These are phyloP conservation scores for Camellia sinensis DNA, from an alignment of 148 eudicot species.

Conservation along the genomic window DNA sequence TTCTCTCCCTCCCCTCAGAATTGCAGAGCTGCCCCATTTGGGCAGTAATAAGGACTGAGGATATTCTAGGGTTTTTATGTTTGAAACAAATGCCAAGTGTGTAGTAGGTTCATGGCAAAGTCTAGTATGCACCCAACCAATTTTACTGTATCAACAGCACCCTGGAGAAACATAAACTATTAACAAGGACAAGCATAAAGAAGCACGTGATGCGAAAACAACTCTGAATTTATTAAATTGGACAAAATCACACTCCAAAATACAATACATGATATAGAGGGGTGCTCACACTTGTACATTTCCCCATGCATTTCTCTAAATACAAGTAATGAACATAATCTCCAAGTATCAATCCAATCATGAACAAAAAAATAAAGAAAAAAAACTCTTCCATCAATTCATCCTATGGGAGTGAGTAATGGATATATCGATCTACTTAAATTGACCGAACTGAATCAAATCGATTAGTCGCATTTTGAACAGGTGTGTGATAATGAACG, in stretches of 20 bases:
- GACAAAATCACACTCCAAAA: not conserved
- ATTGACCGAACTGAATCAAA: no score
- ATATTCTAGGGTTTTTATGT: not conserved
- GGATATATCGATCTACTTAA: no score
- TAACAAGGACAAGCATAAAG: no score
- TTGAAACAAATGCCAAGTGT: not conserved
- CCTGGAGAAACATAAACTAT: not conserved
- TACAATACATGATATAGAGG: not conserved
- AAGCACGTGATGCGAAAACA: not conserved
- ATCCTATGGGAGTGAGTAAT: no score
- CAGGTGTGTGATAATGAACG: no score
- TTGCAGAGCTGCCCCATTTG: slow-evolving; percentile 32
- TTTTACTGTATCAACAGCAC: not conserved
- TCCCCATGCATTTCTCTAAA: not conserved
- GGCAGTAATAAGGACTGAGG: slow-evolving; percentile 26
- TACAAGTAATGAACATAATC: not conserved
- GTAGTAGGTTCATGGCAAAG: not conserved
- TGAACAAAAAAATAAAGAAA: not conserved
- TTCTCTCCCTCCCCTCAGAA: slow-evolving; percentile 22
- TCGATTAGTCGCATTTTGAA: no score
- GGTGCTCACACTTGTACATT: not conserved
- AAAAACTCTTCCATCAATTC: not conserved
- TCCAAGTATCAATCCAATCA: not conserved
- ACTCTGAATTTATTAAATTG: not conserved
- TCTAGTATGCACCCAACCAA: not conserved